Conservation (phyloP, 768 basidiomycete genomes). For the Crepidotus variabilis region DNA sequence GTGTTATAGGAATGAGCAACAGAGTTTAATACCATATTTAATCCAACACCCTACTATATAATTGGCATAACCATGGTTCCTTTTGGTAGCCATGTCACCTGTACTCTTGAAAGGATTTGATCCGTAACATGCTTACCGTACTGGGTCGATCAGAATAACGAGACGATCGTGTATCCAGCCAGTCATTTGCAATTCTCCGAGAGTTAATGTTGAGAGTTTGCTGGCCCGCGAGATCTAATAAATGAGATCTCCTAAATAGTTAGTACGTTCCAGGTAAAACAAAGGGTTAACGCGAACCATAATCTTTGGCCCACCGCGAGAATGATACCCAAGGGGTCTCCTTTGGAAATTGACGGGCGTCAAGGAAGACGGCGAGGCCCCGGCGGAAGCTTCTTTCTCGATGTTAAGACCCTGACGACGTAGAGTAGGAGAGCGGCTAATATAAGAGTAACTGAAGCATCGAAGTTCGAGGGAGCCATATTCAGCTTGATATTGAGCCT, state of each 20-base stretch:
- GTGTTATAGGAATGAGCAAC: not conserved
- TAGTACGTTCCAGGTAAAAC: constrained; percentile 3
- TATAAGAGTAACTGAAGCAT: too few relatives aligned
- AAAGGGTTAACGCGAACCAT: not conserved
- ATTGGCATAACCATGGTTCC: constrained; percentile 48
- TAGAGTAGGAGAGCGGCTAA: too few relatives aligned
- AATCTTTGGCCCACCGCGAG: not conserved
- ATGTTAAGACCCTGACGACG: too few relatives aligned
- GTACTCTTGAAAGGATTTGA: too few relatives aligned
- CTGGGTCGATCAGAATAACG: constrained; percentile 25
- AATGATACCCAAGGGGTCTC: constrained; percentile 14
- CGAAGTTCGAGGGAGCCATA: too few relatives aligned
- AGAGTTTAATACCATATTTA: not conserved
- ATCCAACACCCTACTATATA: constrained; percentile 32
- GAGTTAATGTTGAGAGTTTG: constrained; percentile 22
- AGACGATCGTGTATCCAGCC: constrained; percentile 22
- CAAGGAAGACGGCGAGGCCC: constrained; percentile 18
- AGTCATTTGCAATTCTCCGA: constrained; percentile 15
- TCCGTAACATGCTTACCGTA: not conserved
- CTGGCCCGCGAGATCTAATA: constrained; percentile 16
- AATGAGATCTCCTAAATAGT: constrained; percentile 24
- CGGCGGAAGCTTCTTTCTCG: constrained; percentile 15
- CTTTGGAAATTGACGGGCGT: constrained; percentile 19
- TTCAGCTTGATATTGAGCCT: too few relatives aligned
- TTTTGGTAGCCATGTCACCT: constrained; percentile 21